Percentiles rank a stretch among this genome's conserved stretches.
Conservation (phyloP, 164 flowering plant genomes). For the Chimonanthus praecox region DNA sequence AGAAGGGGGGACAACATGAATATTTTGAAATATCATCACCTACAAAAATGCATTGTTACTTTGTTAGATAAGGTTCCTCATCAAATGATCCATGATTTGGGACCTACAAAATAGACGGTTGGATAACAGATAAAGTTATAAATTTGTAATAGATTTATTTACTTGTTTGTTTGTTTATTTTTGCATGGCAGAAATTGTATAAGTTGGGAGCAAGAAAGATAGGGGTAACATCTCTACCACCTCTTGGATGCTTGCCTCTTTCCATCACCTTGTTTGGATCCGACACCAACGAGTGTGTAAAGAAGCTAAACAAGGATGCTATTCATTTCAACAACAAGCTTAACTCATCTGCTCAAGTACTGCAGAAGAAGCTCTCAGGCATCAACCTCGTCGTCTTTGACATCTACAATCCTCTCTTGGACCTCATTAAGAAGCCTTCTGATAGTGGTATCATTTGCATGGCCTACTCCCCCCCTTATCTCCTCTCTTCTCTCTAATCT, state of each 20-base stretch:
- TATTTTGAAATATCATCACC: too few species aligned
- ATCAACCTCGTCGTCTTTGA: slow-evolving; percentile 70
- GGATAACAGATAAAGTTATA: not conserved
- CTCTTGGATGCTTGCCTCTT: slow-evolving; percentile 85
- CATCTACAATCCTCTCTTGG: slow-evolving; percentile 66
- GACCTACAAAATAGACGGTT: not conserved
- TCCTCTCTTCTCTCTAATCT: not conserved
- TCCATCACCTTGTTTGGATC: slow-evolving; percentile 62
- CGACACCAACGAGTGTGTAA: slow-evolving; percentile 57
- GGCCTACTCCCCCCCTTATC: too few species aligned
- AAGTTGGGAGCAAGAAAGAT: slow-evolving; percentile 67
- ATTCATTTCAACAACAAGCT: slow-evolving; percentile 61
- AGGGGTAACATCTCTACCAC: slow-evolving; percentile 69
- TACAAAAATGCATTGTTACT: too few species aligned
- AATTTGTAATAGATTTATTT: not conserved
- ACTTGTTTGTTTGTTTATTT: not conserved
- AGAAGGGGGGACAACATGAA: too few species aligned
- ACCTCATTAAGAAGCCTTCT: slow-evolving; percentile 51
- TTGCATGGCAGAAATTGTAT: slow-evolving; percentile 54
- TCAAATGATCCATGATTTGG: not conserved
- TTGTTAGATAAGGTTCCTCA: not conserved
- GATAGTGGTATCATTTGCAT: slow-evolving; percentile 35
- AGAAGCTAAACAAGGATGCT: slow-evolving; percentile 60
- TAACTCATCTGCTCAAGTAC: slow-evolving; percentile 38
- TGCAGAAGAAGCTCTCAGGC: slow-evolving; percentile 38